These are phyloP conservation scores for Amauroascus verrucosus DNA, from an alignment of 2,329 filamentous ascomycete species.

Conservation along the genomic window DNA sequence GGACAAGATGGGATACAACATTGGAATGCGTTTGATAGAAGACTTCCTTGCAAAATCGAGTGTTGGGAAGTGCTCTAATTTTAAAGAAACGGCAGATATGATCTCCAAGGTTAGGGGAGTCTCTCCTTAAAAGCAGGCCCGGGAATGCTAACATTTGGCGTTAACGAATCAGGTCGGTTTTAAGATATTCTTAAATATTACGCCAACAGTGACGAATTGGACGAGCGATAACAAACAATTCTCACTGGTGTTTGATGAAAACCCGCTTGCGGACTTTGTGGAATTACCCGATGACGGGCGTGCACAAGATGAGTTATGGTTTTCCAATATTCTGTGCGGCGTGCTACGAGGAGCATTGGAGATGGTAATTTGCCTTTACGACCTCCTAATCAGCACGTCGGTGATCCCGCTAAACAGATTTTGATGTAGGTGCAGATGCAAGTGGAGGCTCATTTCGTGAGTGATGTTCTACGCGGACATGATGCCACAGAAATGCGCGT, in stretches of 20 bases:
- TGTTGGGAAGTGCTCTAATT: conserved; percentile 79
- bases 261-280: conserved; percentile 92
- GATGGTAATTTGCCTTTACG: conserved; percentile 55
- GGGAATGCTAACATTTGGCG: background rate
- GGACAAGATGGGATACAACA: conserved; percentile 99
- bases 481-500: conserved; percentile 97
- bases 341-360: conserved; percentile 83
- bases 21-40: conserved; percentile 87
- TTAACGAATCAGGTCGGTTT: conserved; percentile 66
- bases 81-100: conserved; percentile 92
- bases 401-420: background rate
- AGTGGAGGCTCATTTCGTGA: conserved; percentile 92
- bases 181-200: conserved; percentile 97
- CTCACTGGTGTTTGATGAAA: conserved; percentile 92
- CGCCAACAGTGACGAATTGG: conserved; percentile 89
- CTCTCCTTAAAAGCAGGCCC: background rate
- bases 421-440: conserved; percentile 72
- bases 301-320: conserved; percentile 95
- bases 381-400: conserved; percentile 7
- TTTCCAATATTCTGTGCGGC: conserved; percentile 92
- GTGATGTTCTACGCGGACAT: conserved; percentile 81
- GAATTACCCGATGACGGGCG: conserved; percentile 92
- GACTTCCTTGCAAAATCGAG: conserved; percentile 96
- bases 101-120: conserved; percentile 62
- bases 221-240: conserved; percentile 93